A percentile compares a stretch with the other conserved stretches of the same genome.
Evolutionary conservation across 768 basidiomycete genomes (phyloP).

Genomic region (Leccinum arenicola): DNA sequence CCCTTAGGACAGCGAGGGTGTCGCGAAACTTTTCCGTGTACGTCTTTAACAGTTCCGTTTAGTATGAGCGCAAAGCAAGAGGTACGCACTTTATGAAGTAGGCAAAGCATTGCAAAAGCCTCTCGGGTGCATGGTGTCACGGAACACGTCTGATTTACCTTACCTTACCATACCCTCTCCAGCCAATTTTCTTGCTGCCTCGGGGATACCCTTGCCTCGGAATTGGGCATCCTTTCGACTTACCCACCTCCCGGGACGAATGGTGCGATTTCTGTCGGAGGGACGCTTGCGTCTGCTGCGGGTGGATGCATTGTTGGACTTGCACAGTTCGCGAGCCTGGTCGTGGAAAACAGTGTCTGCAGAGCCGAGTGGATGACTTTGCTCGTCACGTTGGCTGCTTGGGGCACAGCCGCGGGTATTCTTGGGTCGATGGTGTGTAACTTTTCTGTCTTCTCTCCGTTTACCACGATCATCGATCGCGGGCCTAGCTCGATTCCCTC

Average conservation of each 20-base stretch:
- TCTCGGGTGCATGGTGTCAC: not conserved
- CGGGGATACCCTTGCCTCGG: constrained; percentile 91
- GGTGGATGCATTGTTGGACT: constrained; percentile 76
- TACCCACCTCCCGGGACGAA: constrained; percentile 92
- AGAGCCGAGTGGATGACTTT: constrained; percentile 77
- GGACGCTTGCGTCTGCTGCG: constrained; percentile 67
- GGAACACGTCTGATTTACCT: not conserved
- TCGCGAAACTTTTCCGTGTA: not conserved
- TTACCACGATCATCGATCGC: not conserved
- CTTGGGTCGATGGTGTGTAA: constrained; percentile 68
- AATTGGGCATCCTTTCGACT: constrained; percentile 86
- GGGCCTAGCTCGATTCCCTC: constrained; percentile 70
- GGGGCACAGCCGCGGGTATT: constrained; percentile 67
- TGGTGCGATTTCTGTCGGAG: constrained; percentile 76
- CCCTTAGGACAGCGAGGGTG: too few relatives aligned
- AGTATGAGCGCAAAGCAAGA: constrained; percentile 5
- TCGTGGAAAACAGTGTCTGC: constrained; percentile 78
- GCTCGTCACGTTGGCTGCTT: constrained; percentile 43
- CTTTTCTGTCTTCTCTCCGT: not conserved
- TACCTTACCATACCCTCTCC: not conserved
- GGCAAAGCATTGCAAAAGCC: not conserved
- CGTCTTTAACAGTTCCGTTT: not conserved
- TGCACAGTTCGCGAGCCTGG: constrained; percentile 47
- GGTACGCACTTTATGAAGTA: not conserved
- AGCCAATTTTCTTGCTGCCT: constrained; percentile 89